Percentiles rank a stretch among this genome's conserved stretches.
Evolutionary conservation across 2,329 filamentous ascomycete genomes (phyloP).

Genomic region (Fusarium verticillioides): DNA sequence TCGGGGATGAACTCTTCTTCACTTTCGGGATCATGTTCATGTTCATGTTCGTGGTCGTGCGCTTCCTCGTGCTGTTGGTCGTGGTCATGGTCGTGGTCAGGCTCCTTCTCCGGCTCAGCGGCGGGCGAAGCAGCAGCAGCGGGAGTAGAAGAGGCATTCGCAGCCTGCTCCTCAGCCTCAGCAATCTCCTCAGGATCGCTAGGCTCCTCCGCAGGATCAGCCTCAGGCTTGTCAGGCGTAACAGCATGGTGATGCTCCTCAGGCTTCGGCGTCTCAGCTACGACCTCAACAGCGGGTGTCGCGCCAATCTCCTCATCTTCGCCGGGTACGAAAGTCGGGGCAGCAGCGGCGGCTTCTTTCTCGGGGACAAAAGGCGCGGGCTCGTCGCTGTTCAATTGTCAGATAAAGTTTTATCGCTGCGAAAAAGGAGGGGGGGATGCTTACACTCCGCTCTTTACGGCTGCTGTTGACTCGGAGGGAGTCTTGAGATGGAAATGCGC

Average conservation of each 20-base stretch:
- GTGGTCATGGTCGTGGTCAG: neutral
- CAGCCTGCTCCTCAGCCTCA: conserved; percentile 1
- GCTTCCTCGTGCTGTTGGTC: neutral
- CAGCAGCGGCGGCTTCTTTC: conserved; percentile 18
- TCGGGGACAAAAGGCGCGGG: conserved; percentile 24
- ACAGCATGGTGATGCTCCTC: neutral
- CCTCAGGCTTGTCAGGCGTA: neutral
- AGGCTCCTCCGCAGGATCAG: conserved; percentile 12
- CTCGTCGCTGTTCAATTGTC: conserved; percentile 4
- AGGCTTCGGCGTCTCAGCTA: neutral
- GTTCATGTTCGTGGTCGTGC: neutral
- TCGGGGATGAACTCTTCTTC: neutral
- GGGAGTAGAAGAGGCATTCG: neutral
- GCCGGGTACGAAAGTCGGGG: conserved; percentile 11
- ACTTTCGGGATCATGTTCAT: neutral
- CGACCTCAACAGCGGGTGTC: conserved; percentile 1
- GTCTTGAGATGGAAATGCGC: conserved; percentile 26
- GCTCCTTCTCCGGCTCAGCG: neutral
- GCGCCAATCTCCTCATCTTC: conserved; percentile 14
- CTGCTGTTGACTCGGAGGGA: conserved; percentile 6
- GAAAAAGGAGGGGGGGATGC: neutral
- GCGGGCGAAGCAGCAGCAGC: neutral
- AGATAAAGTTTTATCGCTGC: neutral
- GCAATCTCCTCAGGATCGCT: conserved; percentile 19
- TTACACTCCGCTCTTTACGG: conserved; percentile 12